A percentile compares a stretch with the other conserved stretches of the same genome.
Conservation (phyloP, 108 stramenopile species). For the Fragilaria crotonensis region DNA sequence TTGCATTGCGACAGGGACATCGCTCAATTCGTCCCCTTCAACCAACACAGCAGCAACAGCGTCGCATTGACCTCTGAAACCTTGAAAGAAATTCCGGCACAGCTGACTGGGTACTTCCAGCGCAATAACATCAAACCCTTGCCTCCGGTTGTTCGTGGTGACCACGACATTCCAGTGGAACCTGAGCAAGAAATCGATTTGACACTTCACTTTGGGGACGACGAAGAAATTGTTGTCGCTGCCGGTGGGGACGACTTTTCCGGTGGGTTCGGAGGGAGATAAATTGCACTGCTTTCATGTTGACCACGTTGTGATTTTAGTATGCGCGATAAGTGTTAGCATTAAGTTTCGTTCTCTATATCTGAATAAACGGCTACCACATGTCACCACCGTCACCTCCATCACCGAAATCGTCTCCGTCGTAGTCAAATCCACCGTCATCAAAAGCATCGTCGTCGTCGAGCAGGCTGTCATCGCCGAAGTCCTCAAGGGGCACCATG, state of each 20-base stretch:
- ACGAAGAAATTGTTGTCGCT: constrained; percentile 32
- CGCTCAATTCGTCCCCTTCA: constrained; percentile 75
- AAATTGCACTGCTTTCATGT: not conserved
- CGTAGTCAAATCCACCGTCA: not conserved
- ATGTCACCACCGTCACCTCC: not conserved
- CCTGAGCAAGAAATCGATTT: constrained; percentile 42
- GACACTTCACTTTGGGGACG: constrained; percentile 28
- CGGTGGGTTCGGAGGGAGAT: not conserved
- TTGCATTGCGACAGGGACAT: constrained; percentile 49
- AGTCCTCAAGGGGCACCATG: not conserved
- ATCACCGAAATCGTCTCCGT: not conserved
- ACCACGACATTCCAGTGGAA: constrained; percentile 25
- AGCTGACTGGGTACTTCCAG: constrained; percentile 45
- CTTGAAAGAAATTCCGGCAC: constrained; percentile 63
- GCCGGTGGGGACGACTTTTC: constrained; percentile 8
- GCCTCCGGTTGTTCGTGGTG: constrained; percentile 9
- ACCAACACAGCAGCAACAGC: constrained; percentile 32
- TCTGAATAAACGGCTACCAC: not conserved
- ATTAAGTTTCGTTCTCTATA: not conserved
- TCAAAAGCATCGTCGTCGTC: not conserved
- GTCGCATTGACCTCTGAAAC: constrained; percentile 40
- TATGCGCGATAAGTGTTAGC: not conserved
- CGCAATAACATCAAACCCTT: constrained; percentile 24
- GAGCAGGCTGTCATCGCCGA: not conserved
- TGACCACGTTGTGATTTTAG: not conserved